A percentile compares a stretch with the other conserved stretches of the same genome.
These are phyloP conservation scores for Neurospora sp. DNA, from an alignment of 495 filamentous ascomycete species.

Conservation along the genomic window DNA sequence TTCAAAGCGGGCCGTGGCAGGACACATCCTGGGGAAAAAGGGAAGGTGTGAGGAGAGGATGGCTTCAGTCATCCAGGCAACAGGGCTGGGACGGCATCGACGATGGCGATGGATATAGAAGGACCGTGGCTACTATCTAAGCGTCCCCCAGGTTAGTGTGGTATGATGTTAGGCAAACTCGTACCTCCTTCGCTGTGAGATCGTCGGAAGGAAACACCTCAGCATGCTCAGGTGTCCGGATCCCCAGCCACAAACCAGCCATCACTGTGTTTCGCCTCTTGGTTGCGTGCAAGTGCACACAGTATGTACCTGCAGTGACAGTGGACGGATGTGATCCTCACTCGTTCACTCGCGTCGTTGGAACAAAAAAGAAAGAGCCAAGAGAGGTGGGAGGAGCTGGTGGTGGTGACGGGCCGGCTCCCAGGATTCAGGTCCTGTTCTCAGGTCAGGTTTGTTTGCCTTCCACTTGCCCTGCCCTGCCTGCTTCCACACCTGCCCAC, in stretches of 20 bases:
- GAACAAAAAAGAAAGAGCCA: not conserved
- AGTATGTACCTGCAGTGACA: not conserved
- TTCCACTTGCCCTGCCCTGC: not conserved
- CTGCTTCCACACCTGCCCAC: not conserved
- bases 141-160: not conserved
- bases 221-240: not conserved
- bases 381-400: not conserved
- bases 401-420: not conserved
- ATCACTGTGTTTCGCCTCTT: not conserved
- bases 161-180: not conserved
- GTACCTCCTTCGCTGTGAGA: not conserved
- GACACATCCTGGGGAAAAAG: not conserved
- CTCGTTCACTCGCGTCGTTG: not conserved
- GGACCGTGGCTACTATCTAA: not conserved
- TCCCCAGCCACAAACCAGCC: not conserved
- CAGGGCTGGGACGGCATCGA: not conserved
- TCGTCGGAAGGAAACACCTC: not conserved
- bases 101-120: not conserved
- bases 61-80: not conserved
- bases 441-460: not conserved
- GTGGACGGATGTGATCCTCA: not conserved
- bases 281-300: not conserved
- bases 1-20: not conserved
- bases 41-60: not conserved
- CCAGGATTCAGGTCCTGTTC: not conserved